Evolutionary conservation across 2,329 filamentous ascomycete species (phyloP), one percentile per base, ranked within the genome.

Genomic region (Pyrenophora seminiperda): DNA sequence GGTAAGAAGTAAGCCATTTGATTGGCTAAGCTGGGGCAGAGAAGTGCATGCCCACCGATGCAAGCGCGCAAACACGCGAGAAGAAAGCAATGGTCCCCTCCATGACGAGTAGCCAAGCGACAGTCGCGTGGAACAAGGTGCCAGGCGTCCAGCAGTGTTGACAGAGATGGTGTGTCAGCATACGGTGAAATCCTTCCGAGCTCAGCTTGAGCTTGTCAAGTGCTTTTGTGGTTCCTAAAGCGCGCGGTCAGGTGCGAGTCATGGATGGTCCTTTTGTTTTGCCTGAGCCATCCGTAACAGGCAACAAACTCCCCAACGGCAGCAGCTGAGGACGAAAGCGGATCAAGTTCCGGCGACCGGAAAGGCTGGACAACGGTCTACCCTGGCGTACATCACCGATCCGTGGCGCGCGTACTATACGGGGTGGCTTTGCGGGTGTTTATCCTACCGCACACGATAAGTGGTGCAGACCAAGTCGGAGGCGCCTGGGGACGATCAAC

Each of bases 401-500:
- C 42, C 46, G 41, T 54, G 63, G 48, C 62, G 66, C 65, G 63
- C 59, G 62, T 66, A 62, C 61, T 62, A 63, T 63, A 59, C 62
- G 65, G 66, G 65, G 60, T 56, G 66, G 67, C 67, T 70, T 65
- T 58, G 54, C 53, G 61, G 65, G 66, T 62, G 67, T 66, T 55
- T 45, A 59, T 54, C 50, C 62, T 62, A 66, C 61, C 61, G 61
- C 67, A 54, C 61, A 62, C 62, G 60, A 66, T 59, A 59, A 62
- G 54, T 63, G 54, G 59, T 54, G 56, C 53, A 46, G 63, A 66
- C 50, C 68, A 56, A 61, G 62, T 63, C 54, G 52, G 53, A 56
- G 56, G 64, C 55, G 53, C 55, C 53, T 51, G 47, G 47, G 47
- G 47, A 54, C 58, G 61, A 70, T 67, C 56, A 63, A 62, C 65